phyloP scores from a whole-genome alignment of 768 basidiomycete species.

The Macrolepiota fuliginosa region DNA sequence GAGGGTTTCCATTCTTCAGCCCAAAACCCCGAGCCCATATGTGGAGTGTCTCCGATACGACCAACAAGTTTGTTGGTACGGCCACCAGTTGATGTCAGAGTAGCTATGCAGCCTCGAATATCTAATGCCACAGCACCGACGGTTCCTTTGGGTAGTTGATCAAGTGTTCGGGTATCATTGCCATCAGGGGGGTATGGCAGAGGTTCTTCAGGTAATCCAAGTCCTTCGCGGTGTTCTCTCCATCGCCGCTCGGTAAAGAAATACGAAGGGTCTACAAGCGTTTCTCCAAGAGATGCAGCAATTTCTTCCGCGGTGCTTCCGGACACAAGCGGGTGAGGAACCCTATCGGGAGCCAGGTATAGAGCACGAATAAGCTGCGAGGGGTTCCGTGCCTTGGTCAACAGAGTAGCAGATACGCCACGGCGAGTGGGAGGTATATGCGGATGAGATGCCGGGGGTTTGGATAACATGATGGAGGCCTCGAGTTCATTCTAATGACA shows the following conservation, averaged over 20 bases:
- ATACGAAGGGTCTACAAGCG: conserved; percentile 70
- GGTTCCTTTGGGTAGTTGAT: conserved; percentile 70
- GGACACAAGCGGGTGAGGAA: conserved; percentile 70
- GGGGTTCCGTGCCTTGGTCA: conserved; percentile 70
- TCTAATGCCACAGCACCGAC: conserved; percentile 87
- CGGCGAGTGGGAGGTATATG: conserved; percentile 57
- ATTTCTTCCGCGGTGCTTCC: conserved; percentile 61
- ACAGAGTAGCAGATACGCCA: conserved; percentile 61
- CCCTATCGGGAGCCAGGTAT: conserved; percentile 63
- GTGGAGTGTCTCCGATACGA: conserved; percentile 80
- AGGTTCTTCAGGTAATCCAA: conserved; percentile 72
- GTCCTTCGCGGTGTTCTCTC: conserved; percentile 71
- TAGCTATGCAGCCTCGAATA: conserved; percentile 66
- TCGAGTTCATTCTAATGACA: conserved; percentile 72
- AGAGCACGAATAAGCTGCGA: conserved; percentile 66
- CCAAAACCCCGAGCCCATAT: conserved; percentile 80
- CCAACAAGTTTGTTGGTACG: conserved; percentile 82
- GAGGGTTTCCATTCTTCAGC: conserved; percentile 66
- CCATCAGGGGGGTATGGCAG: conserved; percentile 31
- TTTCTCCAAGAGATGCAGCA: conserved; percentile 51
- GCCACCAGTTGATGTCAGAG: conserved; percentile 79
- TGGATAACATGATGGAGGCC: conserved; percentile 77
- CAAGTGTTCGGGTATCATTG: conserved; percentile 32
- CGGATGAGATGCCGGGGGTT: conserved; percentile 66
- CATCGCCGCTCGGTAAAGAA: conserved; percentile 76